phyloP scores from a whole-genome alignment of 768 basidiomycete species.

The Multifurca ochricompacta region DNA sequence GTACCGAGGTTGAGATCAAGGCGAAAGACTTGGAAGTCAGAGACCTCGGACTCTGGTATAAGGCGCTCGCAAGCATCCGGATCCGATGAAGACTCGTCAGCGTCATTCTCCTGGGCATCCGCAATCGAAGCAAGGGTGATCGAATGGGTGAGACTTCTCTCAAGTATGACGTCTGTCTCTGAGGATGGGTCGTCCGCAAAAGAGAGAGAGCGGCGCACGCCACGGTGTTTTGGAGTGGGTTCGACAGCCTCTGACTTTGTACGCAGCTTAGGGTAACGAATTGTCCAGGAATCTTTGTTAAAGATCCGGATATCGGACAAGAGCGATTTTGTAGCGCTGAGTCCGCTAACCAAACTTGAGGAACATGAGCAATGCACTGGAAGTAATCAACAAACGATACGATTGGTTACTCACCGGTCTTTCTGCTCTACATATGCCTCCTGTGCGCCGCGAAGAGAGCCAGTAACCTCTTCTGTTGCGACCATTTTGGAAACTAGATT shows the following conservation, averaged over 20 bases:
- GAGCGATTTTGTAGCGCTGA: conserved; percentile 62
- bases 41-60: conserved; percentile 34
- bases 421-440: conserved; percentile 16
- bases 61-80: conserved; percentile 28
- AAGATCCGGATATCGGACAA: conserved; percentile 66
- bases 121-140: conserved; percentile 49
- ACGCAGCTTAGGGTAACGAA: conserved; percentile 76
- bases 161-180: conserved; percentile 57
- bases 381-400: neutral
- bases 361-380: neutral
- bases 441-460: conserved; percentile 4
- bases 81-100: conserved; percentile 23
- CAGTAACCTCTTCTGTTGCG: neutral
- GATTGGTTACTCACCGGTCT: conserved; percentile 10
- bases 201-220: conserved; percentile 61
- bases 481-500: neutral
- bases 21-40: conserved; percentile 81
- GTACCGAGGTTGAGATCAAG: conserved; percentile 90
- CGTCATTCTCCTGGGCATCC: conserved; percentile 36
- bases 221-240: conserved; percentile 29
- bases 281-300: conserved; percentile 81
- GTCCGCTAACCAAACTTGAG: conserved; percentile 63
- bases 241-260: conserved; percentile 33
- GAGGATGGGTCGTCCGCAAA: conserved; percentile 77
- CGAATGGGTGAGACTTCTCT: conserved; percentile 45